Conservation (phyloP, 2,329 filamentous ascomycete genomes). For the Macrophomina pseudophaseolina region DNA sequence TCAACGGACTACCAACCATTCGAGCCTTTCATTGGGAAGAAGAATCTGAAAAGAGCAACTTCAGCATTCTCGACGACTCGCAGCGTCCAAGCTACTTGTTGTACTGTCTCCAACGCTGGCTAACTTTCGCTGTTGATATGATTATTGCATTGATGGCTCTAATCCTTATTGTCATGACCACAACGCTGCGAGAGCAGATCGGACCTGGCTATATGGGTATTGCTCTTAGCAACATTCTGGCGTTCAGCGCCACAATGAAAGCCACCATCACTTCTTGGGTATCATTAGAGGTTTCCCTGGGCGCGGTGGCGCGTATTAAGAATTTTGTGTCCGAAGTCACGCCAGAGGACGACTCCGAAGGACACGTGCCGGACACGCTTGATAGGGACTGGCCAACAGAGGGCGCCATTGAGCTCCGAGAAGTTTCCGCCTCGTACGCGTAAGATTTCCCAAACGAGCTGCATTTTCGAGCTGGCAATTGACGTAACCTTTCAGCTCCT, state of each 20-base stretch:
- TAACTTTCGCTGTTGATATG: conserved; percentile 48
- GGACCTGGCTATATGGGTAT: conserved; percentile 58
- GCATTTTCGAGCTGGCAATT: neutral
- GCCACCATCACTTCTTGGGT: conserved; percentile 60
- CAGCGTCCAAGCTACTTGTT: conserved; percentile 54
- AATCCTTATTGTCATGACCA: conserved; percentile 43
- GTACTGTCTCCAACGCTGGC: conserved; percentile 52
- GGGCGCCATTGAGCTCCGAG: conserved; percentile 50
- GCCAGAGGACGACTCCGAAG: conserved; percentile 51
- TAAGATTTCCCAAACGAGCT: conserved; percentile 30
- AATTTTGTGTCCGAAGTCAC: conserved; percentile 46
- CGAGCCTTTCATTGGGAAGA: conserved; percentile 57
- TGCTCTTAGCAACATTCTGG: conserved; percentile 59
- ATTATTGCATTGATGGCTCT: conserved; percentile 47
- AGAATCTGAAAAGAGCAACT: conserved; percentile 45
- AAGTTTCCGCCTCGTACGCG: conserved; percentile 52
- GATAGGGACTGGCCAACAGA: conserved; percentile 49
- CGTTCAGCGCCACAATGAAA: conserved; percentile 59
- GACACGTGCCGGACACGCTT: conserved; percentile 58
- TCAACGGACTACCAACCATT: conserved; percentile 56
- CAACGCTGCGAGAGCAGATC: conserved; percentile 44
- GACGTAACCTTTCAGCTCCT: conserved; percentile 27
- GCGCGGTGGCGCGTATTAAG: conserved; percentile 61
- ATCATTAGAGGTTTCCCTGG: conserved; percentile 62
- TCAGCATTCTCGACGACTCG: conserved; percentile 46